Conservation (phyloP, 176 grass and related monocot species). For the Ensete ventricosum region DNA sequence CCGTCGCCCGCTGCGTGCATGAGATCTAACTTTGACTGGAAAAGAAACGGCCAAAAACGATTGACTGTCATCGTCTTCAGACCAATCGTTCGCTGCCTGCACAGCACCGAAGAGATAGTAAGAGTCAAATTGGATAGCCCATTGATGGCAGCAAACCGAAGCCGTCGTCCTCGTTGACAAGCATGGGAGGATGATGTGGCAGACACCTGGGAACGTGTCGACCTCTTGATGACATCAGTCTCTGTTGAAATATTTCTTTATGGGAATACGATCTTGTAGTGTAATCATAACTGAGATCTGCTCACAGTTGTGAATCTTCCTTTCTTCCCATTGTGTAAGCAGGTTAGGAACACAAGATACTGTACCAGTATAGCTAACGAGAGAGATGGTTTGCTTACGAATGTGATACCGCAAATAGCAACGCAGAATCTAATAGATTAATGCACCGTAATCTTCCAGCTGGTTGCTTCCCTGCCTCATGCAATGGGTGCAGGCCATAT, state of each 20-base stretch:
- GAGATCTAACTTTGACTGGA: too few species aligned
- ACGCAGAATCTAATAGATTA: neutral
- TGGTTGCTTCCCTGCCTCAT: neutral
- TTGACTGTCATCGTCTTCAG: neutral
- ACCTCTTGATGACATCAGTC: neutral
- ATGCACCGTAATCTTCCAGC: neutral
- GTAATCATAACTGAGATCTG: neutral
- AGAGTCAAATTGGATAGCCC: neutral
- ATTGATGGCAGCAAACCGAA: neutral
- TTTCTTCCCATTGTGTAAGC: neutral
- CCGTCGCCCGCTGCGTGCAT: too few species aligned
- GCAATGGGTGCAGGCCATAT: neutral
- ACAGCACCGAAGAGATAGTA: neutral
- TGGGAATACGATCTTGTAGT: neutral
- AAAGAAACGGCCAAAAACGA: neutral
- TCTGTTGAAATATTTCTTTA: neutral
- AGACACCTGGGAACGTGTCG: neutral
- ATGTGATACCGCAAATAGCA: neutral
- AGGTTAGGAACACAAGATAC: neutral
- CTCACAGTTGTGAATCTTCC: neutral
- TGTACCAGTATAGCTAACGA: neutral
- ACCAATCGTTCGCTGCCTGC: neutral
- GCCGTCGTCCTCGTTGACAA: neutral
- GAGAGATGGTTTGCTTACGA: neutral
- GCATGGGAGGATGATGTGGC: neutral